Percentiles rank a stretch among this genome's conserved stretches.
These are phyloP conservation scores for Maudiozyma serrabonitensis DNA, from an alignment of 805 yeast genomes.

Conservation along the genomic window DNA sequence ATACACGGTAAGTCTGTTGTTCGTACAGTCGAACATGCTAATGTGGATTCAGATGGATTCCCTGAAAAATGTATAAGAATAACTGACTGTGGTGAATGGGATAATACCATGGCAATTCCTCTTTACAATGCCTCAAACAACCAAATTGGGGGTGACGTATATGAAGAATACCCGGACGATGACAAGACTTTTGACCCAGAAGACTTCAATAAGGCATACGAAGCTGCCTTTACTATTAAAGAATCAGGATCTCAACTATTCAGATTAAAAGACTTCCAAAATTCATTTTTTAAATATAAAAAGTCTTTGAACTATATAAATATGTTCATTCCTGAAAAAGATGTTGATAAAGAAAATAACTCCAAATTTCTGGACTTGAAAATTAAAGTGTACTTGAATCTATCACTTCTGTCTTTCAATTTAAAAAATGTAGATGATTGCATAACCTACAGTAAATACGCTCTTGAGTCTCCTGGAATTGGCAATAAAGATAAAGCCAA, in stretches of 20 bases:
- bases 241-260: slow-evolving; percentile 56
- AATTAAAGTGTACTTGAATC: slow-evolving; percentile 37
- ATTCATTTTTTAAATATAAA: slow-evolving; percentile 52
- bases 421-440: slow-evolving; percentile 40
- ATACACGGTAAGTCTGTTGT: slow-evolving; percentile 58
- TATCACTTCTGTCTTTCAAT: slow-evolving; percentile 47
- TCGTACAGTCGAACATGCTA: slow-evolving; percentile 49
- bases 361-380: slow-evolving; percentile 39
- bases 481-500: slow-evolving; percentile 42
- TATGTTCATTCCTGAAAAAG: slow-evolving; percentile 64
- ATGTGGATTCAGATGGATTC: slow-evolving; percentile 36
- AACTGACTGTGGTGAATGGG: slow-evolving; percentile 56
- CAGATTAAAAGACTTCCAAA: slow-evolving; percentile 39
- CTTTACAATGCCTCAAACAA: slow-evolving; percentile 54
- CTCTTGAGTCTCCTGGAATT: slow-evolving; percentile 41
- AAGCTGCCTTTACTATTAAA: slow-evolving; percentile 48
- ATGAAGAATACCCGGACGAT: slow-evolving; percentile 73
- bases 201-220: slow-evolving; percentile 40
- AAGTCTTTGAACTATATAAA: slow-evolving; percentile 61
- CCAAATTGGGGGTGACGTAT: slow-evolving; percentile 56
- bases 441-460: slow-evolving; percentile 44
- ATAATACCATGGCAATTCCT: slow-evolving; percentile 42
- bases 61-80: slow-evolving; percentile 38
- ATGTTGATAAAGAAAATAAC: slow-evolving; percentile 44
- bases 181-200: slow-evolving; percentile 50